These are phyloP conservation scores for Yarrowia sp. DNA, from an alignment of 805 yeast species.

Conservation along the genomic window DNA sequence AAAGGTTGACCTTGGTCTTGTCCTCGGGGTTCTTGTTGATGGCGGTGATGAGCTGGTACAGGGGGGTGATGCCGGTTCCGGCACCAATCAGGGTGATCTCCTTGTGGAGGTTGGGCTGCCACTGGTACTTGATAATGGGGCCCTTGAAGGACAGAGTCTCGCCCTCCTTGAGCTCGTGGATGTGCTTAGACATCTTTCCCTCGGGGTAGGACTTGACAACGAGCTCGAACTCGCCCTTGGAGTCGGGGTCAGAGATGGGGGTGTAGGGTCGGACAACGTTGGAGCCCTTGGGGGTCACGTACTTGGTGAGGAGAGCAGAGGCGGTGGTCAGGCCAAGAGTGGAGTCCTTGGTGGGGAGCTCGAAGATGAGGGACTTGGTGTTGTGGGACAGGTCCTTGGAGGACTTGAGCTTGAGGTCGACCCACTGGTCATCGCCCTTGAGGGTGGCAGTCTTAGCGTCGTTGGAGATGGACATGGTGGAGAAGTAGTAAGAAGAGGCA, in stretches of 20 bases:
- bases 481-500: constrained; percentile 37
- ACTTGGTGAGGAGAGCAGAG: constrained; percentile 76
- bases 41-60: constrained; percentile 79
- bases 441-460: constrained; percentile 33
- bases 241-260: constrained; percentile 69
- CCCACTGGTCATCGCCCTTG: constrained; percentile 35
- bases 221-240: constrained; percentile 72
- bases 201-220: constrained; percentile 79
- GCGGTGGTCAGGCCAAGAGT: constrained; percentile 77
- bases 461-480: constrained; percentile 31
- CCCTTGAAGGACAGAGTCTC: constrained; percentile 92
- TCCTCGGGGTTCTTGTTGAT: constrained; percentile 77
- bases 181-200: constrained; percentile 79
- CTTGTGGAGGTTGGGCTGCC: constrained; percentile 81
- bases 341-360: constrained; percentile 61
- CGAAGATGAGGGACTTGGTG: constrained; percentile 65
- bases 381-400: constrained; percentile 35
- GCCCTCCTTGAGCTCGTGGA: constrained; percentile 63
- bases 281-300: constrained; percentile 69
- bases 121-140: constrained; percentile 86
- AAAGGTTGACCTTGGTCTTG: constrained; percentile 79
- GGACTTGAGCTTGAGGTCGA: constrained; percentile 32
- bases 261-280: constrained; percentile 81
- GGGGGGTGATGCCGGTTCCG: constrained; percentile 95
- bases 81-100: constrained; percentile 85